Percentiles rank a stretch among this genome's conserved stretches.
These are phyloP conservation scores for Apostasia shenzhenica DNA, from an alignment of 106 monocot species.

Conservation along the genomic window DNA sequence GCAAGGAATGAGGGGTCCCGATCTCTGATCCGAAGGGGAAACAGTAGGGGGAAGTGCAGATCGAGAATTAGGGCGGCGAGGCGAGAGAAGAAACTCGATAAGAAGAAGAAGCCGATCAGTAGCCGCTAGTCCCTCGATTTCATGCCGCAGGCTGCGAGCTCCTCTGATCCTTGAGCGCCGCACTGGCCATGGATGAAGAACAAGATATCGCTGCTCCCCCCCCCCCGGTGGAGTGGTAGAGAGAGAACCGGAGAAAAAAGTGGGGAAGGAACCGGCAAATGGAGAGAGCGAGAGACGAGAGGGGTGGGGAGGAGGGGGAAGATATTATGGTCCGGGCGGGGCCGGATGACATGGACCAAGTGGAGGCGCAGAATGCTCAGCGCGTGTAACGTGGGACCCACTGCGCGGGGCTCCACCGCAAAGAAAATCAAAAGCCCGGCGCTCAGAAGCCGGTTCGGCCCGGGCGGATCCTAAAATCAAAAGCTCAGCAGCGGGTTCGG, in stretches of 20 bases:
- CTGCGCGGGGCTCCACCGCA: background rate
- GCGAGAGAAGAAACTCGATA: background rate
- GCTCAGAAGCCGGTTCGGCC: background rate
- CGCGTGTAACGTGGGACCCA: background rate
- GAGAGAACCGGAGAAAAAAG: background rate
- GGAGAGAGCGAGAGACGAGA: background rate
- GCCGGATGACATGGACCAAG: slow-evolving; percentile 38
- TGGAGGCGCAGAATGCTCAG: slow-evolving; percentile 30
- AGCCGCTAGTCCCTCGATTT: background rate
- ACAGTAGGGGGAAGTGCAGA: background rate
- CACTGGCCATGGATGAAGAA: background rate
- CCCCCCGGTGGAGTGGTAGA: background rate
- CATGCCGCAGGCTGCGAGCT: background rate
- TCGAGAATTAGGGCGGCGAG: slow-evolving; percentile 1
- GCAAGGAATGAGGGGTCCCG: background rate
- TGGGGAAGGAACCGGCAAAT: background rate
- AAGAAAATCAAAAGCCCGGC: slow-evolving; percentile 20
- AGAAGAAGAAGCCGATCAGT: background rate
- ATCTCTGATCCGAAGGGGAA: background rate
- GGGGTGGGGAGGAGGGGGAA: slow-evolving; percentile 4
- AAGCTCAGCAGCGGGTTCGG: no score
- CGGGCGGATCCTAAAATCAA: no score
- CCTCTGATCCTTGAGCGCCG: background rate
- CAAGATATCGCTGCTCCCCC: background rate
- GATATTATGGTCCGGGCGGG: background rate